Conservation (phyloP, 306 rosid species). For the Pyrus pyrifolia region DNA sequence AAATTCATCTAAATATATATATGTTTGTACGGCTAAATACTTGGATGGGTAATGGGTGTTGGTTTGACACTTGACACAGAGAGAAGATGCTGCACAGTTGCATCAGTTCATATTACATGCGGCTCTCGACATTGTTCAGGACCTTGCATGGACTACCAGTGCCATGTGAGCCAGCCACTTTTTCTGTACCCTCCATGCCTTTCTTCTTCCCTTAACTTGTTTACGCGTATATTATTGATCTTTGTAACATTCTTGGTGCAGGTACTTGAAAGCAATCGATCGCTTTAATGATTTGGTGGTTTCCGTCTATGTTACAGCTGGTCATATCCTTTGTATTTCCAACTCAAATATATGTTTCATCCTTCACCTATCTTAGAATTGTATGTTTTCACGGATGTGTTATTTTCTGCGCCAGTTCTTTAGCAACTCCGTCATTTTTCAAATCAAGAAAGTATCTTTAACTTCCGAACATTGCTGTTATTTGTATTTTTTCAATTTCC, state of each 20-base stretch:
- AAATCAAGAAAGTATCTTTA: not conserved
- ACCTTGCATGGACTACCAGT: conserved; percentile 98
- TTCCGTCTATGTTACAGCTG: conserved; percentile 94
- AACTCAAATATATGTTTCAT: not conserved
- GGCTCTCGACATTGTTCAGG: conserved; percentile 94
- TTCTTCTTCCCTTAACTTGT: not conserved
- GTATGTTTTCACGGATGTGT: not conserved
- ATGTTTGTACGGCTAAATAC: not conserved
- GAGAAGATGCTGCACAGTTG: conserved; percentile 95
- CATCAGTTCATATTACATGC: conserved; percentile 95
- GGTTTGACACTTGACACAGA: conserved; percentile 43
- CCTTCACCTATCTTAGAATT: not conserved
- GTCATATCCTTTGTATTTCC: conserved; percentile 68
- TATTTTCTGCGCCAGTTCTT: not conserved
- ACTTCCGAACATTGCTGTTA: not conserved
- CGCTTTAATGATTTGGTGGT: conserved; percentile 89
- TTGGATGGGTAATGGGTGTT: not conserved
- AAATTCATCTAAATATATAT: not conserved
- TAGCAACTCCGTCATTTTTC: not conserved
- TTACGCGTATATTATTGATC: not conserved
- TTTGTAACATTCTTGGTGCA: conserved; percentile 33
- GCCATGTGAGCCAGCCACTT: conserved; percentile 54
- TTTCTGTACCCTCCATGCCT: conserved; percentile 9
- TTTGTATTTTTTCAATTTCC: not conserved
- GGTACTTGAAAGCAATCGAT: conserved; percentile 92